Conservation (phyloP, 1,284 basidiomycete species). For the Sanghuangporus baumii region DNA sequence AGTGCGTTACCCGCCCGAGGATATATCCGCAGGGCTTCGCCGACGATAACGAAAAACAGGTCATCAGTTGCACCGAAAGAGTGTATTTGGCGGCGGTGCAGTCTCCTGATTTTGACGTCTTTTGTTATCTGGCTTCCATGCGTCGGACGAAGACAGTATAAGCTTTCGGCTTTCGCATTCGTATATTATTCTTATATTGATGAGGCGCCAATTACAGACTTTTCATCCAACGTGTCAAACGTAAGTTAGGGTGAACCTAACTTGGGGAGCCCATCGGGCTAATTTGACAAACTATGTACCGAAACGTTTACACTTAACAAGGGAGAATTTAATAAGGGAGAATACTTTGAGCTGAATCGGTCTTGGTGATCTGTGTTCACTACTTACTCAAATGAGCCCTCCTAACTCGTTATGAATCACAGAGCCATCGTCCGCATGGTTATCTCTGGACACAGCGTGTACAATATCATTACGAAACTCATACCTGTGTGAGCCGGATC, state of each 20-base stretch:
- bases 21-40: neutral
- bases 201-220: neutral
- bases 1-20: neutral
- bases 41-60: neutral
- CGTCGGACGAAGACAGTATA: neutral
- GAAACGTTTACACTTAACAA: neutral
- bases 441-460: neutral
- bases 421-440: neutral
- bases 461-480: neutral
- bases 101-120: neutral
- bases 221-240: neutral
- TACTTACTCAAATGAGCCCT: neutral
- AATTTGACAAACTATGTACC: neutral
- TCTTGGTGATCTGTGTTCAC: neutral
- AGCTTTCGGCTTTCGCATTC: neutral
- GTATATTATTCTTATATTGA: neutral
- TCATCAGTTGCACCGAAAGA: neutral
- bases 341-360: neutral
- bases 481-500: neutral
- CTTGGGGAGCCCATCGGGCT: neutral
- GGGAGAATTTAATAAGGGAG: neutral
- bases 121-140: neutral
- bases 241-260: neutral
- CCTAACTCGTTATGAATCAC: neutral
- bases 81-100: neutral